phyloP scores from a whole-genome alignment of 1,284 basidiomycete species.

The Rhodotorula sp. region DNA sequence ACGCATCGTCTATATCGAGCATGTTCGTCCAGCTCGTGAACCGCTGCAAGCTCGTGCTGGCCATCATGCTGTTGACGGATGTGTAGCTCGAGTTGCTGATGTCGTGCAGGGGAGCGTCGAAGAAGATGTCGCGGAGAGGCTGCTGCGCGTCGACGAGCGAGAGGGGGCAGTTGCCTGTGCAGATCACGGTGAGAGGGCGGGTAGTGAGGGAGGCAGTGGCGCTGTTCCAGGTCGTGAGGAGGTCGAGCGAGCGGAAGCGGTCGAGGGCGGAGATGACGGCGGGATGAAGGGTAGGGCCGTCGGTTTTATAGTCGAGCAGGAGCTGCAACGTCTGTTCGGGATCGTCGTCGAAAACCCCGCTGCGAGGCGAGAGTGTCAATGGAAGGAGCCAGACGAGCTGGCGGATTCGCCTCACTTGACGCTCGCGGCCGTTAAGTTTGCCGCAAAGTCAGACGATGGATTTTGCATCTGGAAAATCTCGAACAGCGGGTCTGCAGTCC shows the following conservation, averaged over 20 bases:
- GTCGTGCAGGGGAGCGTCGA: slow-evolving; percentile 45
- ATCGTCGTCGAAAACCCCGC: slow-evolving; percentile 18
- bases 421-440: background rate
- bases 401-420: slow-evolving; percentile 5
- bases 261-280: slow-evolving; percentile 24
- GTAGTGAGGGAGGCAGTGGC: slow-evolving; percentile 22
- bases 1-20: slow-evolving; percentile 1
- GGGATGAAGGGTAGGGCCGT: slow-evolving; percentile 1
- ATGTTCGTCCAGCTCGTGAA: slow-evolving; percentile 8
- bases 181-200: slow-evolving; percentile 46
- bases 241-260: slow-evolving; percentile 26
- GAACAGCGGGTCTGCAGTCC: slow-evolving; percentile 16
- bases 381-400: no score
- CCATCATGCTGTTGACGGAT: slow-evolving; percentile 2
- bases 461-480: slow-evolving; percentile 17
- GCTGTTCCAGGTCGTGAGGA: slow-evolving; percentile 23
- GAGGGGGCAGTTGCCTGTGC: slow-evolving; percentile 46
- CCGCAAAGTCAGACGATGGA: background rate
- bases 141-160: slow-evolving; percentile 37
- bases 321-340: slow-evolving; percentile 12
- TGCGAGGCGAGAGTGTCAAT: background rate
- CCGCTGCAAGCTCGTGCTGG: slow-evolving; percentile 19
- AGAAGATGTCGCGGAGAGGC: slow-evolving; percentile 44
- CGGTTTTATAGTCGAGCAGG: slow-evolving; percentile 30
- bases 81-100: slow-evolving; percentile 21